Base-by-base conservation (phyloP, 2,329 filamentous ascomycete genomes). In the Bipolaris oryzae region DNA sequence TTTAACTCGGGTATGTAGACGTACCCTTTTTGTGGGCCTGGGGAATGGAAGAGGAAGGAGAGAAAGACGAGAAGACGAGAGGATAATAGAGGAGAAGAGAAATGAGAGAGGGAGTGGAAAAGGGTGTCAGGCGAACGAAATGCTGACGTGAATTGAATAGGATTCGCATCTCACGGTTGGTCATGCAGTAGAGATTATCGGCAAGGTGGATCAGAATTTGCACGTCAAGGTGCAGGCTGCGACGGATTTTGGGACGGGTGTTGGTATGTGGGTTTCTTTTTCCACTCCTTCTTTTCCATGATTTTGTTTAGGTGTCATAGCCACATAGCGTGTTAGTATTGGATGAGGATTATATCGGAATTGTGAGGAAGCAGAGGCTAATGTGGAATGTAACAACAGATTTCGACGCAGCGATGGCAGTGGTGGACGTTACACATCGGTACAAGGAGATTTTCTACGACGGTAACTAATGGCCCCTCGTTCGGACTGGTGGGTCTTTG, bases 401-500 rank as follows among this genome's bases (percentile, higher is more conserved):
- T 78, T 91, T 90, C 76, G 83, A 82, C 50, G 84, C 91, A 33
- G 89, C 87, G 58, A 87, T 91, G 55, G 86, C 89, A 0, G 89
- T 97, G 3, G 93, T 96, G 15, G 90, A 97, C 55, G 88, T 87
- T 34, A 95, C 92, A 33, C 93, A 97, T 77, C 85, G 87, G 47
- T 86, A 92, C 73, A 90, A 89, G 71, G 81, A 87, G 59, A 89
- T 98, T 49, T 97, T 97, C 74, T 92, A 90, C 71, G 84, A 85
- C 52, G 81, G 60, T 13, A 58, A 69, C 41, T 69, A 58, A 25
- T n/a, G 13, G 15, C 15, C 6, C 23, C n/a, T 42, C n/a, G 7
- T 20, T 39, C 9, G 21, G 39, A 33, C 10, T 7, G 20, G 10
- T 5, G 11, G 18, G 10, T 28, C 1, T 11, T 3, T 21, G 31